phyloP scores from a whole-genome alignment of 495 filamentous ascomycete species.

The Chaetomium cochliodes region DNA sequence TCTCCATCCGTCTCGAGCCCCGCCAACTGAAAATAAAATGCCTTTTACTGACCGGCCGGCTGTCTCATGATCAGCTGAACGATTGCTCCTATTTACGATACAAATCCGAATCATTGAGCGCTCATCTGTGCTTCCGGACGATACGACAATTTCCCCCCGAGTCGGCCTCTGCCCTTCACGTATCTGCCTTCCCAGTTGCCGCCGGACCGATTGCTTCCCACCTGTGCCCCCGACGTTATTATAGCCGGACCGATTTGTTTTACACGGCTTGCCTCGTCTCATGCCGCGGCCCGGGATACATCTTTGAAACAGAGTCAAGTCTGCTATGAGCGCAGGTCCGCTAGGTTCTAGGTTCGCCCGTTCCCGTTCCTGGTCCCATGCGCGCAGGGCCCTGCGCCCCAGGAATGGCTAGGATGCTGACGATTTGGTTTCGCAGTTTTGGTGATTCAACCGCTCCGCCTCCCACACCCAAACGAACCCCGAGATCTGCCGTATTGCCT shows the following conservation, averaged over 20 bases:
- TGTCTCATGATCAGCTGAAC: slow-evolving; percentile 5
- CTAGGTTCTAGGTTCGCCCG: slow-evolving; percentile 65
- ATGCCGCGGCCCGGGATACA: slow-evolving; percentile 28
- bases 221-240: neutral
- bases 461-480: slow-evolving; percentile 73
- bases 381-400: slow-evolving; percentile 11
- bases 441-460: slow-evolving; percentile 75
- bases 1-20: slow-evolving; percentile 13
- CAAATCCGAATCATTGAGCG: slow-evolving; percentile 18
- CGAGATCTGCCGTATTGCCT: slow-evolving; percentile 62
- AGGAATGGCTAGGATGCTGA: slow-evolving; percentile 34
- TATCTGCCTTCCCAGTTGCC: slow-evolving; percentile 4
- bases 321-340: slow-evolving; percentile 77
- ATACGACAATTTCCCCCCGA: neutral
- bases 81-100: slow-evolving; percentile 11
- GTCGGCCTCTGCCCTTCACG: slow-evolving; percentile 12
- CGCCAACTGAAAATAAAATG: slow-evolving; percentile 14
- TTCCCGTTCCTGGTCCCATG: slow-evolving; percentile 15
- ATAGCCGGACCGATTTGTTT: neutral
- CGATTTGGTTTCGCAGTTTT: slow-evolving; percentile 56
- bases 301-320: slow-evolving; percentile 33
- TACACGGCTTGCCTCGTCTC: slow-evolving; percentile 19
- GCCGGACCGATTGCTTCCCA: neutral
- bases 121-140: neutral
- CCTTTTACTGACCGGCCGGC: slow-evolving; percentile 18